phyloP scores from a whole-genome alignment of 2,329 filamentous ascomycete genomes.

The Calycina marina region DNA sequence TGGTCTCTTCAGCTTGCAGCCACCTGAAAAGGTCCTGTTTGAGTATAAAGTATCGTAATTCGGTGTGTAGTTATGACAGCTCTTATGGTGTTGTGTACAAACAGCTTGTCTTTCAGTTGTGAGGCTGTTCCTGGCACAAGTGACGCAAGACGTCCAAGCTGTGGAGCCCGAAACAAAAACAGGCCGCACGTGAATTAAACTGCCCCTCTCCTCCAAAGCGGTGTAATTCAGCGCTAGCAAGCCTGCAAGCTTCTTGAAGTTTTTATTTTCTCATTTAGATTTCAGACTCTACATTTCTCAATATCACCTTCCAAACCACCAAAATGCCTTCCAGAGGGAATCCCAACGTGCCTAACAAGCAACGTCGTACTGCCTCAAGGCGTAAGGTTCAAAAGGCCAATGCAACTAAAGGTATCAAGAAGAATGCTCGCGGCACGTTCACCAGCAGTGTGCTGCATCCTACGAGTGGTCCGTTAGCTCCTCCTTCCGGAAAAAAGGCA shows the following conservation, averaged over 20 bases:
- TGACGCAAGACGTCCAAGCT: too few relatives aligned
- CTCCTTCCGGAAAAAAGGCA: constrained; percentile 22
- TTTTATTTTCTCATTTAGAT: not conserved
- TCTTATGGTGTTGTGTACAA: too few relatives aligned
- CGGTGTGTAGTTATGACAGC: too few relatives aligned
- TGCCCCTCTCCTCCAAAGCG: too few relatives aligned
- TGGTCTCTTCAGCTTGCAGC: too few relatives aligned
- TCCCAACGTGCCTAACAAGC: constrained; percentile 23
- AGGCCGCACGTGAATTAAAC: not conserved
- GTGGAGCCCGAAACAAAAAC: not conserved
- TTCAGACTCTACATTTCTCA: not conserved
- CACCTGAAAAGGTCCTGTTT: too few relatives aligned
- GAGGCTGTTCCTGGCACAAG: too few relatives aligned
- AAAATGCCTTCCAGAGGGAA: constrained; percentile 23
- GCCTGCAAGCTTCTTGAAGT: not conserved
- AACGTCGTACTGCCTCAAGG: constrained; percentile 17
- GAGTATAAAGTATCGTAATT: too few relatives aligned
- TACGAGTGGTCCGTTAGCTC: constrained; percentile 20
- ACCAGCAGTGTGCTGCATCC: constrained; percentile 19
- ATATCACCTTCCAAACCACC: constrained; percentile 3
- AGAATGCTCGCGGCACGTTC: constrained; percentile 20
- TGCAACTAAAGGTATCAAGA: constrained; percentile 16
- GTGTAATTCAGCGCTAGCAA: too few relatives aligned
- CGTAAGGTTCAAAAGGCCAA: constrained; percentile 21
- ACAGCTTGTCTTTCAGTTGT: constrained; percentile 1